Evolutionary conservation across 2,329 filamentous ascomycete species (phyloP).

Genomic region (Aureobasidium subglaciale): DNA sequence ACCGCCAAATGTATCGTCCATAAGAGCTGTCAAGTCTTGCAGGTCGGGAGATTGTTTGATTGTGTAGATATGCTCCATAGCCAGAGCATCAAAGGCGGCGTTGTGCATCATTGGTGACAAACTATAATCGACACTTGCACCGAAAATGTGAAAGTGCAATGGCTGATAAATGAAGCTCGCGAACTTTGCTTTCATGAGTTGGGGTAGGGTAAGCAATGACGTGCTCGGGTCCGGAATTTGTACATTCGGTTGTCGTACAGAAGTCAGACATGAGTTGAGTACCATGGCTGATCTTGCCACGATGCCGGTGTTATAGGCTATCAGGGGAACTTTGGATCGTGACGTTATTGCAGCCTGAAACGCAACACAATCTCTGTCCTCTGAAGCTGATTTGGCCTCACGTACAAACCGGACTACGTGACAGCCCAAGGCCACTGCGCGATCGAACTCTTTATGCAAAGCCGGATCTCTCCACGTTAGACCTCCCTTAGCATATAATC

Average conservation of each 20-base stretch:
- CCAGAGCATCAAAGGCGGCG: conserved; percentile 57
- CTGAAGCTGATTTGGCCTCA: conserved; percentile 46
- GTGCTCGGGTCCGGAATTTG: conserved; percentile 9
- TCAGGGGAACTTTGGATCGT: conserved; percentile 21
- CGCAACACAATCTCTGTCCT: conserved; percentile 56
- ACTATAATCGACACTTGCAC: conserved; percentile 65
- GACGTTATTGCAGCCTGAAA: conserved; percentile 34
- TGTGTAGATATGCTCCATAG: conserved; percentile 62
- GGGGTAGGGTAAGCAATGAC: conserved; percentile 51
- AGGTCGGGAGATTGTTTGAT: conserved; percentile 57
- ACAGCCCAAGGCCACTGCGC: conserved; percentile 52
- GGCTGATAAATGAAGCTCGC: conserved; percentile 60
- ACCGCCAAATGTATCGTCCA: conserved; percentile 62
- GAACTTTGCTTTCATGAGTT: conserved; percentile 60
- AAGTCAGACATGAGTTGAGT: conserved; percentile 59
- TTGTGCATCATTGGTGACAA: conserved; percentile 74
- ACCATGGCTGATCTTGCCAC: conserved; percentile 58
- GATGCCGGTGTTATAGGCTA: conserved; percentile 49
- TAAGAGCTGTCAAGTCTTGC: conserved; percentile 56
- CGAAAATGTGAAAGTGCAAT: conserved; percentile 67
- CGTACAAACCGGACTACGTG: conserved; percentile 55
- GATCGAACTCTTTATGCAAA: conserved; percentile 52
- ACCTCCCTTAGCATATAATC: conserved; percentile 36
- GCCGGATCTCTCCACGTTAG: conserved; percentile 51
- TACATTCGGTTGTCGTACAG: conserved; percentile 33